These are phyloP conservation scores for Gyrodon lividus DNA, from an alignment of 768 basidiomycete species.

Conservation along the genomic window DNA sequence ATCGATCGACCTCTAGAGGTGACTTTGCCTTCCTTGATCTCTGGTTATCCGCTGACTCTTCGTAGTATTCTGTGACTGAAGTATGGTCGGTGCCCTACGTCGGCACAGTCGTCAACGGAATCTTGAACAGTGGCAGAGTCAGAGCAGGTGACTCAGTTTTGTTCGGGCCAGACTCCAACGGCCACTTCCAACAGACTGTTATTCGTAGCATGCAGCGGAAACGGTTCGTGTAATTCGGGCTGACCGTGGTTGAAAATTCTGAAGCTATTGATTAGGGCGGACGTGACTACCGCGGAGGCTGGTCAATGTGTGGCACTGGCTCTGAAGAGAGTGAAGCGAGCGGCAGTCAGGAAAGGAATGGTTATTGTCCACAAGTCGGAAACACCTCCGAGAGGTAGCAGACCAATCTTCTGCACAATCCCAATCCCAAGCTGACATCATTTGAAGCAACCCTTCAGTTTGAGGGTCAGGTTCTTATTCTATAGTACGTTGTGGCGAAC, in stretches of 20 bases:
- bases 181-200: conserved; percentile 75
- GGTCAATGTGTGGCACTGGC: conserved; percentile 95
- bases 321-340: conserved; percentile 81
- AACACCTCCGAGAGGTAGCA: conserved; percentile 67
- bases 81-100: conserved; percentile 88
- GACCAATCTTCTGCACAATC: not conserved
- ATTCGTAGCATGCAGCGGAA: conserved; percentile 95
- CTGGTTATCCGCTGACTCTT: conserved; percentile 10
- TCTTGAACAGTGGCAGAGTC: conserved; percentile 71
- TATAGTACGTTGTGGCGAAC: conserved; percentile 63
- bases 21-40: conserved; percentile 1
- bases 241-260: not conserved
- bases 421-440: not conserved
- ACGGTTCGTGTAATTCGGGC: conserved; percentile 45
- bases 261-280: conserved; percentile 49
- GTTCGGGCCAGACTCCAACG: conserved; percentile 91
- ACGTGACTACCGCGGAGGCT: conserved; percentile 84
- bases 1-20: conserved; percentile 81
- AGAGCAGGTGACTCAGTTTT: conserved; percentile 81
- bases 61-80: conserved; percentile 80
- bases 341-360: conserved; percentile 91
- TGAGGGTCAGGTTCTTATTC: conserved; percentile 89
- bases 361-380: conserved; percentile 84
- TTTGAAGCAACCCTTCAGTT: conserved; percentile 73
- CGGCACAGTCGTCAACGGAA: conserved; percentile 82